Conservation (phyloP, 257 asterid genomes). For the Petunia secreta region DNA sequence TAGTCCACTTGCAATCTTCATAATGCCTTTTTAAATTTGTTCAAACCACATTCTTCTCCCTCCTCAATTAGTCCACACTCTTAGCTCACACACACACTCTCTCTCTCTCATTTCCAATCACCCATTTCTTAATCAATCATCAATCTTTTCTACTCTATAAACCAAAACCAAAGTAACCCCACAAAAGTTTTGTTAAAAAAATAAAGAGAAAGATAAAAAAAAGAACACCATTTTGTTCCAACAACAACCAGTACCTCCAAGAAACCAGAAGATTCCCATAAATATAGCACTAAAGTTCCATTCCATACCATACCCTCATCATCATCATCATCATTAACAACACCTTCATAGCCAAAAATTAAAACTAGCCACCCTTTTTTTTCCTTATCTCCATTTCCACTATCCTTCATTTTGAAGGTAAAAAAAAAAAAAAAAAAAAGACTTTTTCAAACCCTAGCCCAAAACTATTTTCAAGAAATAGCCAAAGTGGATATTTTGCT, state of each 20-base stretch:
- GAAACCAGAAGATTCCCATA: constrained; percentile 64
- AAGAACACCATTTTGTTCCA: constrained; percentile 37
- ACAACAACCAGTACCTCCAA: constrained; percentile 48
- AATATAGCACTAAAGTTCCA: constrained; percentile 33
- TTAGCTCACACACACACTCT: background rate
- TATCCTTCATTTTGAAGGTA: constrained; percentile 11
- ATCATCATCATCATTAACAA: constrained; percentile 20
- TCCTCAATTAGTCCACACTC: constrained; percentile 30
- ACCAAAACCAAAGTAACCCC: constrained; percentile 21
- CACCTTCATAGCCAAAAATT: constrained; percentile 11
- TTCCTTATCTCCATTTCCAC: constrained; percentile 27
- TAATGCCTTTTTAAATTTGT: constrained; percentile 34
- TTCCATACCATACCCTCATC: background rate
- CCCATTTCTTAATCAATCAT: constrained; percentile 41
- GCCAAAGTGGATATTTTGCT: constrained; percentile 28
- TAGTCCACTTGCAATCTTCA: constrained; percentile 51
- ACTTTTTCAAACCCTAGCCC: constrained; percentile 41
- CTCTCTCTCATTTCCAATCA: constrained; percentile 44
- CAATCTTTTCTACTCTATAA: constrained; percentile 35
- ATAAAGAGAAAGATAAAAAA: constrained; percentile 16
- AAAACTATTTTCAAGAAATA: constrained; percentile 33
- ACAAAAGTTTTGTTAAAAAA: background rate
- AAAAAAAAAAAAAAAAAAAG: background rate
- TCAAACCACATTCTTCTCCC: constrained; percentile 37
- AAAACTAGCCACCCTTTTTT: constrained; percentile 27